phyloP scores from a whole-genome alignment of 768 basidiomycete species.

The Calocera cornea region DNA sequence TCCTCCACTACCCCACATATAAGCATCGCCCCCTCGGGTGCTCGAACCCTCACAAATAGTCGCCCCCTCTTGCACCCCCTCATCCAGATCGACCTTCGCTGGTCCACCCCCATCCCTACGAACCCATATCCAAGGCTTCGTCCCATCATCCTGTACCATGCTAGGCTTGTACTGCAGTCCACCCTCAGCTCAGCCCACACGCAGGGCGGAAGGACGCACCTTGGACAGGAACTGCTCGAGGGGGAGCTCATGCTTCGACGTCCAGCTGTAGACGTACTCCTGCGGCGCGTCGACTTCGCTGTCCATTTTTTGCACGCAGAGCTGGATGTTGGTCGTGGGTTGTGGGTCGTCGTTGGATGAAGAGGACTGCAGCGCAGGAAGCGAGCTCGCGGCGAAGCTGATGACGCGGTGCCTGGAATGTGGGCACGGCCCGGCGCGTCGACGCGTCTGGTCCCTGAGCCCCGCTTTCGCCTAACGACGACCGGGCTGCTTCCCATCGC shows the following conservation, averaged over 20 bases:
- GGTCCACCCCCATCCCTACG: slow-evolving; percentile 8
- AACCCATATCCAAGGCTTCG: slow-evolving; percentile 71
- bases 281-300: slow-evolving; percentile 32
- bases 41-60: slow-evolving; percentile 28
- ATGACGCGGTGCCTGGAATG: neutral
- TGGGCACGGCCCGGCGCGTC: neutral
- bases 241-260: slow-evolving; percentile 27
- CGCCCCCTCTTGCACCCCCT: slow-evolving; percentile 36
- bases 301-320: neutral
- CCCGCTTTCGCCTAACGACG: neutral
- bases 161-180: slow-evolving; percentile 50
- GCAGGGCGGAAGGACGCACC: slow-evolving; percentile 22
- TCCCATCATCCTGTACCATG: slow-evolving; percentile 66
- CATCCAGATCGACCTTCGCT: slow-evolving; percentile 11
- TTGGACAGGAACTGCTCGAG: slow-evolving; percentile 45
- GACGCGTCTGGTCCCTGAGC: neutral
- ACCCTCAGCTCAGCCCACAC: neutral
- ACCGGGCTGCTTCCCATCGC: neutral
- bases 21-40: neutral
- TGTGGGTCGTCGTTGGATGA: too few relatives aligned
- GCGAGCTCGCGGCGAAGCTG: too few relatives aligned
- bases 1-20: slow-evolving; percentile 36
- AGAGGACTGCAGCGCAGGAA: too few relatives aligned
- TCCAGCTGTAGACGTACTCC: slow-evolving; percentile 43
- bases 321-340: too few relatives aligned